Evolutionary conservation across 441 rosid genomes (phyloP), one percentile per base, ranked within the genome.

Genomic region (Viola pubescens): DNA sequence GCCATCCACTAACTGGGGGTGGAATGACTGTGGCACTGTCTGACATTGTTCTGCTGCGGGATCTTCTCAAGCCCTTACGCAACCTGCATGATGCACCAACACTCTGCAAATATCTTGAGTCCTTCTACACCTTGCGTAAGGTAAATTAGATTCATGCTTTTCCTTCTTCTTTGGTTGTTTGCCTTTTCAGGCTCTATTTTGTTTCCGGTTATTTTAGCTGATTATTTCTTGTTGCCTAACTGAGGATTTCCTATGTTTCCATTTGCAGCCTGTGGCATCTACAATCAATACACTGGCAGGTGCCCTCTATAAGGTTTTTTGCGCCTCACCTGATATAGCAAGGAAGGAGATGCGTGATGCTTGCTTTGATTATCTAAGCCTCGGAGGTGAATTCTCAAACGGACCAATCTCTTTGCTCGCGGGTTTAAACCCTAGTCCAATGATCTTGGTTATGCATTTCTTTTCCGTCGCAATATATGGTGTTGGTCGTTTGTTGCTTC

Each of bases 1-100:
- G 98, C 9, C 98, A 87, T 76, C 98, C 98, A 26, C 67, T 88
- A 60, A 91, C 98, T 0, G 97, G 98, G 42, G 98, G 98, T 63
- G 98, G 97, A 72, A 91, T 89, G 98, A 91, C 98, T 0, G 97
- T 91, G 16, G 95, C 95, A 59, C 74, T 89, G 52, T 79, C 97
- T 8, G 98, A 91, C 72, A 84, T 89, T 5, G 95, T 87, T 61
- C 81, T 89, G 54, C 71, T 87, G 4, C 83, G 91, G 14, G 59
- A 89, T 71, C 94, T 91, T 52, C 89, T 91, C 3, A 79, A 72
- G 70, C 97, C 91, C 16, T 69, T 91, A 54, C 70, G 10, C 4
- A 84, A 82, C 78, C 81, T 92, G 52, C 73, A 71, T 14, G 89
- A 89, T 38, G 83, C 84, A 4, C 66, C 87, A 13, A 72, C 81